These are phyloP conservation scores for Chlamydomonas reinhardtii DNA, from an alignment of 163 green algal genomes.

Conservation along the genomic window DNA sequence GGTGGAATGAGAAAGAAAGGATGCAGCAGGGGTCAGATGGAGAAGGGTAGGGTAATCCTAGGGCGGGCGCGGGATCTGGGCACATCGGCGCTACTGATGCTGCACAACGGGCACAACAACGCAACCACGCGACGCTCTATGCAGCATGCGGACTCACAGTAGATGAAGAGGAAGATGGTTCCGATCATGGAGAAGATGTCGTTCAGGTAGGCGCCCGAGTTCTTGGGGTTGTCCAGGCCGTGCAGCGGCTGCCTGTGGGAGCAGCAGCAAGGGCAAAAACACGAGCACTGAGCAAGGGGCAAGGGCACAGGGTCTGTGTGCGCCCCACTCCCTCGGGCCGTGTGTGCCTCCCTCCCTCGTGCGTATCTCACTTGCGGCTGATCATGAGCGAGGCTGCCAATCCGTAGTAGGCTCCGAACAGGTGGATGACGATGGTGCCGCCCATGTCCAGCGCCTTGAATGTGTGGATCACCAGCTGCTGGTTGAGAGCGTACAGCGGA, in stretches of 20 bases:
- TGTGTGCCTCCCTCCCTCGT: no score
- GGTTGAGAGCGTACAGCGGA: slow-evolving; percentile 63
- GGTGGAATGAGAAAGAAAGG: no score
- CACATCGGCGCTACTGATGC: no score
- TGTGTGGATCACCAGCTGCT: slow-evolving; percentile 62
- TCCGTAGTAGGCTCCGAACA: slow-evolving; percentile 76
- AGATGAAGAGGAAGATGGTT: slow-evolving; percentile 80
- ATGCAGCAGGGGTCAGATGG: no score
- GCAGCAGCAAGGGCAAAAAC: not conserved
- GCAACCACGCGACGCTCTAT: no score
- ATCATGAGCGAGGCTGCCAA: slow-evolving; percentile 47
- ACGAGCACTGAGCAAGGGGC: not conserved
- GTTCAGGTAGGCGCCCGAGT: slow-evolving; percentile 53
- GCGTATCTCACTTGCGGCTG: slow-evolving; percentile 12
- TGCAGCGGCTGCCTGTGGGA: slow-evolving; percentile 20
- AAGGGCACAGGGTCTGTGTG: not conserved
- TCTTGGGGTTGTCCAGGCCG: slow-evolving; percentile 22
- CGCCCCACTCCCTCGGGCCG: no score
- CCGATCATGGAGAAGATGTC: slow-evolving; percentile 72
- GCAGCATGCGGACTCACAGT: slow-evolving; percentile 23
- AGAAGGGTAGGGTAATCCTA: no score
- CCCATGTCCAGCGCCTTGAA: slow-evolving; percentile 75
- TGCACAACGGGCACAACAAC: no score
- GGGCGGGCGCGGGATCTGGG: no score
- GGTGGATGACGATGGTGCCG: slow-evolving; percentile 79